A percentile compares a stretch with the other conserved stretches of the same genome.
Conservation (phyloP, 768 basidiomycete species). For the Lyophyllum atratum region DNA sequence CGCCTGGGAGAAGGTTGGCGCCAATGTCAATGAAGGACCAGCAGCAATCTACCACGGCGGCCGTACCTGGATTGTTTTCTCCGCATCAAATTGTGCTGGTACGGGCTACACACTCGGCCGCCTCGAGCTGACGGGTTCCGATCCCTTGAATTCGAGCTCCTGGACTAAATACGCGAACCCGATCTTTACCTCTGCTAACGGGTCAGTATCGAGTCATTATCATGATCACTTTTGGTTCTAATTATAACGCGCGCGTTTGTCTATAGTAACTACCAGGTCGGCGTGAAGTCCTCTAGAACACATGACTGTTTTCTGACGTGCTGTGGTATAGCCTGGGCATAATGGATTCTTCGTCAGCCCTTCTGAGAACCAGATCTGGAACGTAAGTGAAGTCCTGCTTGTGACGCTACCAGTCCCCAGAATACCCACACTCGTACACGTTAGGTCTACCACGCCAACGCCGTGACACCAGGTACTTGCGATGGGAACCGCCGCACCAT, state of each 20-base stretch:
- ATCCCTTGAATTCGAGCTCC: slow-evolving; percentile 30
- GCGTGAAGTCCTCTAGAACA: background rate
- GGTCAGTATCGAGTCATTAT: slow-evolving; percentile 15
- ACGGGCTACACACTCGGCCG: slow-evolving; percentile 31
- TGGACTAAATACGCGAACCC: slow-evolving; percentile 32
- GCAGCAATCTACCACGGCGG: slow-evolving; percentile 32
- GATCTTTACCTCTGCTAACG: slow-evolving; percentile 31
- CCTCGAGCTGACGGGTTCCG: slow-evolving; percentile 31
- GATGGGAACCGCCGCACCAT: slow-evolving; percentile 27
- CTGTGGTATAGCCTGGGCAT: slow-evolving; percentile 30
- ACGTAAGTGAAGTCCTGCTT: slow-evolving; percentile 15
- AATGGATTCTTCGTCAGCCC: slow-evolving; percentile 37
- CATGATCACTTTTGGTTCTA: background rate
- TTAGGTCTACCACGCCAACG: slow-evolving; percentile 26
- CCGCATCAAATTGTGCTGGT: slow-evolving; percentile 33
- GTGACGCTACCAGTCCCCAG: background rate
- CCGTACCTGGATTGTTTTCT: slow-evolving; percentile 32
- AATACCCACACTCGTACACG: background rate
- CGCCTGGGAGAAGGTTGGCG: slow-evolving; percentile 32
- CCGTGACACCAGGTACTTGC: slow-evolving; percentile 23
- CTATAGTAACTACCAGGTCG: slow-evolving; percentile 17
- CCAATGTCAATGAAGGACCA: slow-evolving; percentile 36
- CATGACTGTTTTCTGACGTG: background rate
- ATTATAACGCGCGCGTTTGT: background rate
- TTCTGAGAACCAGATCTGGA: slow-evolving; percentile 23